Conservation (phyloP, 1,284 basidiomycete species). For the Psilocybe mexicana region DNA sequence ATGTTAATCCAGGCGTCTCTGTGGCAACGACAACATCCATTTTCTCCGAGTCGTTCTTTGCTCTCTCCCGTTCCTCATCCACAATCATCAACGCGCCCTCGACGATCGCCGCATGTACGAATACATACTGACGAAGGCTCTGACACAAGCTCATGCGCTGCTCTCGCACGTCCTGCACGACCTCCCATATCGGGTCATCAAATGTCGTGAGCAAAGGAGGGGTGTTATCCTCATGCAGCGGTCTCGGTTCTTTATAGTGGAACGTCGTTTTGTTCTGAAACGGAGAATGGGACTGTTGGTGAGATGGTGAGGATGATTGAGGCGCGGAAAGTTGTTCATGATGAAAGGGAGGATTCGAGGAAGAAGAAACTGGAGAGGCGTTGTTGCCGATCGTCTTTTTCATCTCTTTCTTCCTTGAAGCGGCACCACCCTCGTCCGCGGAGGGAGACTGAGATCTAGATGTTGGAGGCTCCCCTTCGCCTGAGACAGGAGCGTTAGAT, state of each 20-base stretch:
- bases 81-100: constrained; percentile 78
- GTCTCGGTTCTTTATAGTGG: constrained; percentile 61
- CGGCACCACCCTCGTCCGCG: constrained; percentile 16
- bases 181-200: constrained; percentile 71
- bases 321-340: neutral
- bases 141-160: constrained; percentile 92
- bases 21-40: neutral
- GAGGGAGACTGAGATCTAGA: constrained; percentile 24
- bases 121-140: constrained; percentile 87
- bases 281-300: neutral
- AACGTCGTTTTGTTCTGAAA: constrained; percentile 23
- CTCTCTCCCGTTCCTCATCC: constrained; percentile 59
- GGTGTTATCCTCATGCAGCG: constrained; percentile 52
- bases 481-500: constrained; percentile 11
- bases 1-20: no score
- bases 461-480: constrained; percentile 21
- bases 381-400: neutral
- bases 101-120: constrained; percentile 84
- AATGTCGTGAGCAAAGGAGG: constrained; percentile 63
- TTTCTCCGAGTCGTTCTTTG: constrained; percentile 14
- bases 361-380: neutral
- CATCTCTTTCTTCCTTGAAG: neutral
- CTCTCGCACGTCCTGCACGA: constrained; percentile 87
- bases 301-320: neutral
- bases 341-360: neutral